Evolutionary conservation across 1,284 basidiomycete genomes (phyloP), one percentile per base, ranked within the genome.

Genomic region (Pyrrhoderma noxium): DNA sequence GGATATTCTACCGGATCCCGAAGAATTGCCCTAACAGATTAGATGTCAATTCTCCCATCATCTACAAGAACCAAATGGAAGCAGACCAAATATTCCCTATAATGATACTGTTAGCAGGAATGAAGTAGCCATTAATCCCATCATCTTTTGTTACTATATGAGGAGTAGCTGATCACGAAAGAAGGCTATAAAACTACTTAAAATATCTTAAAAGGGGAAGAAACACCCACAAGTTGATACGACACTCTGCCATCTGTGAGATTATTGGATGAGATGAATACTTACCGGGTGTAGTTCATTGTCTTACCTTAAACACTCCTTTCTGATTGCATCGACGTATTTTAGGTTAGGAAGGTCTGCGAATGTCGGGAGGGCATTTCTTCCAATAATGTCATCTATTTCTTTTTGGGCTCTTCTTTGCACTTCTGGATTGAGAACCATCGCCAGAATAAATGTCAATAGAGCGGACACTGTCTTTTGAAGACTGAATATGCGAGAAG

Each of bases 241-340:
- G 18, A 80, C 77, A 3, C 67, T 63, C 54, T 79, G 70, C 83
- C 82, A 86, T 3, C 83, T 73, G 5, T 11, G 11, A 5, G 27
- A 5, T 22, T 40, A 1, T 38, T 4, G 16, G 25, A 3, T 18
- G 19, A 46, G 4, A 22, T 31, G 22, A n/a, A n/a, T n/a, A n/a
- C n/a, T n/a, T n/a, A n/a, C n/a, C 23, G 14, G 38, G 34, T 14
- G 45, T 47, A 31, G n/a, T n/a, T n/a, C 1, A 4, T 1, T 18
- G 18, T 3, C 27, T 5, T 19, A 54, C 52, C 52, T 36, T 16
- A 59, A 22, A 5, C 56, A 57, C 44, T 63, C 62, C 40, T 55
- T 50, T 16, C 59, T 48, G 18, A 63, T 50, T 2, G 61, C 61
- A 31, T 60, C 49, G 11, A 58, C 45, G 39, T 62, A 63, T 21